phyloP scores from a whole-genome alignment of 2,329 filamentous ascomycete species.

The Paecilomyces sp. region DNA sequence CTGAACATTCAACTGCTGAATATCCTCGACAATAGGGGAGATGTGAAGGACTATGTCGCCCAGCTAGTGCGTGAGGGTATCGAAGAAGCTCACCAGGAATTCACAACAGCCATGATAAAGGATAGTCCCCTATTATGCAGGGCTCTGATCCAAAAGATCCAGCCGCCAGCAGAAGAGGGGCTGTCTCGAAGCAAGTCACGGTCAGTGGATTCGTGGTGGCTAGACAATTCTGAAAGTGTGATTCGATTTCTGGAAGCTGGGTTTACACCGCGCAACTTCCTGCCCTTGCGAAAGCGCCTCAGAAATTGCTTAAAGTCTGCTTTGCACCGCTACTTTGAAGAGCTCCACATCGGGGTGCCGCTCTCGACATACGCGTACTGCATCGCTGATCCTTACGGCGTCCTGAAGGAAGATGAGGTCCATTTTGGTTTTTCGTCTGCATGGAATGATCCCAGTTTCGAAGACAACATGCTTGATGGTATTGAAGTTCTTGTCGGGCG shows the following conservation, averaged over 20 bases:
- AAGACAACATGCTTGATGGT: conserved; percentile 39
- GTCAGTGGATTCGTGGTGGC: conserved; percentile 29
- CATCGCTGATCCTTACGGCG: conserved; percentile 48
- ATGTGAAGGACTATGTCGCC: conserved; percentile 35
- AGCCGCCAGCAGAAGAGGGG: conserved; percentile 18
- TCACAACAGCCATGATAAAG: conserved; percentile 28
- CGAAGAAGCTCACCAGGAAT: conserved; percentile 24
- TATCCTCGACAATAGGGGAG: conserved; percentile 48
- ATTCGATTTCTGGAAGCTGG: conserved; percentile 37
- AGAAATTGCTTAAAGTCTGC: conserved; percentile 30
- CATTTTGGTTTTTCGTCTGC: conserved; percentile 48
- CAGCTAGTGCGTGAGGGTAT: conserved; percentile 33
- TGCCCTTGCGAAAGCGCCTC: conserved; percentile 35
- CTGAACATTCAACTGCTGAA: conserved; percentile 50
- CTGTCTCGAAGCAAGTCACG: conserved; percentile 13
- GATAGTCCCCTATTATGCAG: conserved; percentile 28
- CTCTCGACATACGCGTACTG: conserved; percentile 50
- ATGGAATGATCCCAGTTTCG: conserved; percentile 33
- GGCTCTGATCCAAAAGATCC: conserved; percentile 27
- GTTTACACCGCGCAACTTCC: conserved; percentile 37
- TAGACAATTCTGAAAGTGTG: conserved; percentile 25
- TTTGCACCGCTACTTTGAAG: conserved; percentile 37
- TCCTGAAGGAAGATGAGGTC: conserved; percentile 48
- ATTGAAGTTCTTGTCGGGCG: conserved; percentile 50
- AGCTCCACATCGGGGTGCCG: conserved; percentile 42